Percentiles rank a stretch among this genome's conserved stretches.
Conservation (phyloP, 352 stramenopile species). For the Phytophthora megakarya region DNA sequence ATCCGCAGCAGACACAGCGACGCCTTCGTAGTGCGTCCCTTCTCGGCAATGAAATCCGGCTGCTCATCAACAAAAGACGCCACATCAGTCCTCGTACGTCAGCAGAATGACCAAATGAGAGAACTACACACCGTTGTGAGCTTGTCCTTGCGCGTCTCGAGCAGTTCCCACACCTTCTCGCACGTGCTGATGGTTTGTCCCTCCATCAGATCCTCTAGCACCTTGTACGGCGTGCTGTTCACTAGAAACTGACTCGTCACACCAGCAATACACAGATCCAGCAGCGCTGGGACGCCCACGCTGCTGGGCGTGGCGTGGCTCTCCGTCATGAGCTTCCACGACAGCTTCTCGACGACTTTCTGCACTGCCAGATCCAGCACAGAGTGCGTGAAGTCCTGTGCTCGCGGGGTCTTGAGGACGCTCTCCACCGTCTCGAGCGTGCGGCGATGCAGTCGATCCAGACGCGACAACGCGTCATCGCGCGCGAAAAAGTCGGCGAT, state of each 20-base stretch:
- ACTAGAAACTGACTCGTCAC: constrained; percentile 65
- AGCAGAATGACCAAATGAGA: background rate
- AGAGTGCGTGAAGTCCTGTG: constrained; percentile 56
- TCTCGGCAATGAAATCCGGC: constrained; percentile 70
- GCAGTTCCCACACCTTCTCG: constrained; percentile 83
- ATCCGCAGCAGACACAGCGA: constrained; percentile 81
- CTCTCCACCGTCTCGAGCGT: constrained; percentile 41
- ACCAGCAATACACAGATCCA: constrained; percentile 86
- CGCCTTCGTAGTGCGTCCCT: constrained; percentile 76
- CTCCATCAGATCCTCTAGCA: constrained; percentile 88
- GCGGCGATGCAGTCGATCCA: constrained; percentile 53
- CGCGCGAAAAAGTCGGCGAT: constrained; percentile 65
- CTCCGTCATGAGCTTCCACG: constrained; percentile 77
- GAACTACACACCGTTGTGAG: constrained; percentile 51
- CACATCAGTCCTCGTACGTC: constrained; percentile 3
- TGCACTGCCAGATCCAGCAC: constrained; percentile 82
- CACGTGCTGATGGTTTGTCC: constrained; percentile 86
- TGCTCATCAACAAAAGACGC: constrained; percentile 20
- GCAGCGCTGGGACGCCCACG: constrained; percentile 68
- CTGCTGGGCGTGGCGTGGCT: constrained; percentile 52
- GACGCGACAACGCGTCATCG: constrained; percentile 54
- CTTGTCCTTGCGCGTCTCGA: constrained; percentile 78
- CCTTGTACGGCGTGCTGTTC: constrained; percentile 81
- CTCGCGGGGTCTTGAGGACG: constrained; percentile 35
- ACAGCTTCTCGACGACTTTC: constrained; percentile 79